phyloP scores from a whole-genome alignment of 179 eudicot genomes.

The Actinidia arguta region DNA sequence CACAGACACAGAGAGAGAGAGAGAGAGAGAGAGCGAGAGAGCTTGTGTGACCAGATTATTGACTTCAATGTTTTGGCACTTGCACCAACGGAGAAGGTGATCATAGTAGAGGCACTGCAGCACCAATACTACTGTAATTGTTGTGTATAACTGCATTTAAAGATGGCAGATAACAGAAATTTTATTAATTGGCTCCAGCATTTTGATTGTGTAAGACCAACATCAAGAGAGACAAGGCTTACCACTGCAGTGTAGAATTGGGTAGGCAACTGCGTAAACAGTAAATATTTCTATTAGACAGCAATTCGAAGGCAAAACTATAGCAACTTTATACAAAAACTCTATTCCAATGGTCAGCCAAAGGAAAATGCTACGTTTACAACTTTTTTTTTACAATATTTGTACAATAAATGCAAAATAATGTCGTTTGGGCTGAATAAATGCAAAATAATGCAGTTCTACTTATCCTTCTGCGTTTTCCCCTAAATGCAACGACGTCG shows the following conservation, averaged over 20 bases:
- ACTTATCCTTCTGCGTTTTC: no score
- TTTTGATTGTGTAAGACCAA: background rate
- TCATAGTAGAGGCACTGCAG: conserved; percentile 72
- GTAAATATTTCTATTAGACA: background rate
- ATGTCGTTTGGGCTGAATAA: background rate
- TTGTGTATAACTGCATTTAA: conserved; percentile 59
- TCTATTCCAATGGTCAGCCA: no score
- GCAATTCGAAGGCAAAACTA: background rate
- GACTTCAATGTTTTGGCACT: conserved; percentile 22
- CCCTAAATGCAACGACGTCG: no score
- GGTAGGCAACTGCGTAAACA: conserved; percentile 67
- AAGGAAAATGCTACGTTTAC: no score
- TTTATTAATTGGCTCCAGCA: background rate
- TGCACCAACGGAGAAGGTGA: conserved; percentile 46
- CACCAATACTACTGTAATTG: conserved; percentile 59
- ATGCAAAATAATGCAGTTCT: no score
- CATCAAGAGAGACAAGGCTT: background rate
- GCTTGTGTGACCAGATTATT: background rate
- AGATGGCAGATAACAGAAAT: background rate
- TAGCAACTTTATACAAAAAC: background rate
- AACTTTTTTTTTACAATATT: no score
- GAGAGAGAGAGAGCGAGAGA: background rate
- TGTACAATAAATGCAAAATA: background rate
- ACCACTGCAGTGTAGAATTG: conserved; percentile 74
- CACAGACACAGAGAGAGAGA: background rate